phyloP scores from a whole-genome alignment of 768 basidiomycete genomes.

The Mrakia blollopis region DNA sequence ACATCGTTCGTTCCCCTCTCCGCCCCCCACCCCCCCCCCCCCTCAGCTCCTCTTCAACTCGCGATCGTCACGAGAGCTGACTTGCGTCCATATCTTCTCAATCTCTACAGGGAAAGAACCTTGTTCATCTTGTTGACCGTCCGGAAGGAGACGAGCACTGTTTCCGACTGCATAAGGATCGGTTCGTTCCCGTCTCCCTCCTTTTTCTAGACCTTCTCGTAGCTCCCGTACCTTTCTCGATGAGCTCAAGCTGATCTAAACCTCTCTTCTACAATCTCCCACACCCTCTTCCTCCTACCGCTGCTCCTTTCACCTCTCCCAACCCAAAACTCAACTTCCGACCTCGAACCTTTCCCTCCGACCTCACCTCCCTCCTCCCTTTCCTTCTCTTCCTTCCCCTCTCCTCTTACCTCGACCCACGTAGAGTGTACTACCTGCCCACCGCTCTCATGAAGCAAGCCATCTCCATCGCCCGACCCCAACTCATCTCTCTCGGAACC shows the following conservation, averaged over 20 bases:
- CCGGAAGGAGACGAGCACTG: slow-evolving; percentile 84
- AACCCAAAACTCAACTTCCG: neutral
- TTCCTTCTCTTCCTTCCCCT: neutral
- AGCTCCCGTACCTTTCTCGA: neutral
- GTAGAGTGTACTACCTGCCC: slow-evolving; percentile 84
- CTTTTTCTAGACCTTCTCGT: neutral
- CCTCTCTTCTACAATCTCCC: neutral
- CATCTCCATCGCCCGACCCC: slow-evolving; percentile 85
- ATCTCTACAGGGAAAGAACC: slow-evolving; percentile 76
- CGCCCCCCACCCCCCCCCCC: no score
- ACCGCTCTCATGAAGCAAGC: slow-evolving; percentile 88
- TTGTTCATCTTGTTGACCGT: slow-evolving; percentile 90
- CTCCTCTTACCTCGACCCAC: neutral
- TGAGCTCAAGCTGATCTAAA: neutral
- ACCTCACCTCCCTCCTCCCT: neutral
- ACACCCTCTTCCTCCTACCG: neutral
- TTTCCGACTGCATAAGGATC: slow-evolving; percentile 88
- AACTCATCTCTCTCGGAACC: slow-evolving; percentile 86
- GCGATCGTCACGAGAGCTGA: neutral
- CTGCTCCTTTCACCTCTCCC: neutral
- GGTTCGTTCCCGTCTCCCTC: slow-evolving; percentile 43
- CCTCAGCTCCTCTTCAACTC: neutral
- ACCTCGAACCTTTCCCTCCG: neutral
- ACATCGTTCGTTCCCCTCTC: slow-evolving; percentile 60
- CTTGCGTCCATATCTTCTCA: neutral